Conservation (phyloP, 2,329 filamentous ascomycete genomes). For the Cladophialophora chaetospira region DNA sequence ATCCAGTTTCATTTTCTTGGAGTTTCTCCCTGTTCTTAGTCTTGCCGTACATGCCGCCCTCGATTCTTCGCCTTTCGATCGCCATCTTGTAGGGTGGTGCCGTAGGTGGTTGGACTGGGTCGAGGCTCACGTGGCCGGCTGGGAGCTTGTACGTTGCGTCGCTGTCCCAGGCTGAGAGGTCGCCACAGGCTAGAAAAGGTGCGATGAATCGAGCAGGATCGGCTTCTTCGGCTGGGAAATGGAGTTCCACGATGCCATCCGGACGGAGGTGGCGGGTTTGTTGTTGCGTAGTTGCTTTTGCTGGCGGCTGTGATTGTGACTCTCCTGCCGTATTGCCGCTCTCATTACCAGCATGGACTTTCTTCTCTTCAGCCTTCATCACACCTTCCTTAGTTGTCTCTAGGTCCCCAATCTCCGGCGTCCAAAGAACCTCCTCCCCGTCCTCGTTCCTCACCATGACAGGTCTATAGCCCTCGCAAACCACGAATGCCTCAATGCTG, state of each 20-base stretch:
- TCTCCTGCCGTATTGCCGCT: too few species aligned
- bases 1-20: not conserved
- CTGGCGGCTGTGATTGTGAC: not conserved
- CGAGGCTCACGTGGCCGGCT: constrained; percentile 79
- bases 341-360: too few species aligned
- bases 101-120: constrained; percentile 92
- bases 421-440: constrained; percentile 21
- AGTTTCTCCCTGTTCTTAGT: constrained; percentile 48
- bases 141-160: constrained; percentile 89
- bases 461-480: constrained; percentile 90
- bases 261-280: constrained; percentile 38
- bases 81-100: constrained; percentile 93
- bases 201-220: constrained; percentile 71
- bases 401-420: constrained; percentile 38
- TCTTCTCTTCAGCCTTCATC: too few species aligned
- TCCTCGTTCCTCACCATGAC: constrained; percentile 19
- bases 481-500: constrained; percentile 94
- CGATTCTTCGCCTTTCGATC: constrained; percentile 75
- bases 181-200: constrained; percentile 95
- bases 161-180: constrained; percentile 90
- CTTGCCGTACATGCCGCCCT: constrained; percentile 76
- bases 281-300: not conserved
- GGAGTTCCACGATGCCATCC: constrained; percentile 39
- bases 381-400: not conserved
- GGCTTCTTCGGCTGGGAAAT: constrained; percentile 44